phyloP scores from a whole-genome alignment of 345 rosid species.

The Carallia brachiata region DNA sequence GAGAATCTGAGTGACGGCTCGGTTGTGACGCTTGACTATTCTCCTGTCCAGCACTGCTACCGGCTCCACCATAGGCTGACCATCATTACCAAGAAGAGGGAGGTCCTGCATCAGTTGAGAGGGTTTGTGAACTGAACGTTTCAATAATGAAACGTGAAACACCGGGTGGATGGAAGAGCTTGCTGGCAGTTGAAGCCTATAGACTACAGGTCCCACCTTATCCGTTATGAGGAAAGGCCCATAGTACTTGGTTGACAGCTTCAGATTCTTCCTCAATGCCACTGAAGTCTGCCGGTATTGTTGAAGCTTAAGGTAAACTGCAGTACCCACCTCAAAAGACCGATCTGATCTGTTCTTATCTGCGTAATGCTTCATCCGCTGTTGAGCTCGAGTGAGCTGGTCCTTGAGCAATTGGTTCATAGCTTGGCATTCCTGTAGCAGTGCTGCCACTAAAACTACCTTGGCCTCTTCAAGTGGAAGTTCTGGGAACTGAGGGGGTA shows the following conservation, averaged over 20 bases:
- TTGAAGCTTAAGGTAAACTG: not conserved
- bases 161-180: no score
- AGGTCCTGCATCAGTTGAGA: no score
- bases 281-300: not conserved
- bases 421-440: accelerated
- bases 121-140: no score
- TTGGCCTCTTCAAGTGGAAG: no score
- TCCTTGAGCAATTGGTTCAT: not conserved
- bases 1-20: no score
- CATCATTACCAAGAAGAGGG: no score
- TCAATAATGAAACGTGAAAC: no score
- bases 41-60: no score
- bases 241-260: not conserved
- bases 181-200: no score
- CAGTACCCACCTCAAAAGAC: not conserved
- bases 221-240: no score
- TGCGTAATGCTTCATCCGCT: not conserved
- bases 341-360: not conserved
- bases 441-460: not conserved
- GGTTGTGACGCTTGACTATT: no score
- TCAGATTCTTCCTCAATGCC: not conserved
- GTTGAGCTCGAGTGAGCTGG: accelerated
- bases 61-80: no score
- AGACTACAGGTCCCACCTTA: accelerated
- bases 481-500: not conserved